Base-by-base conservation (phyloP, 352 stramenopile genomes). In the Saprolegnia parasitica region DNA sequence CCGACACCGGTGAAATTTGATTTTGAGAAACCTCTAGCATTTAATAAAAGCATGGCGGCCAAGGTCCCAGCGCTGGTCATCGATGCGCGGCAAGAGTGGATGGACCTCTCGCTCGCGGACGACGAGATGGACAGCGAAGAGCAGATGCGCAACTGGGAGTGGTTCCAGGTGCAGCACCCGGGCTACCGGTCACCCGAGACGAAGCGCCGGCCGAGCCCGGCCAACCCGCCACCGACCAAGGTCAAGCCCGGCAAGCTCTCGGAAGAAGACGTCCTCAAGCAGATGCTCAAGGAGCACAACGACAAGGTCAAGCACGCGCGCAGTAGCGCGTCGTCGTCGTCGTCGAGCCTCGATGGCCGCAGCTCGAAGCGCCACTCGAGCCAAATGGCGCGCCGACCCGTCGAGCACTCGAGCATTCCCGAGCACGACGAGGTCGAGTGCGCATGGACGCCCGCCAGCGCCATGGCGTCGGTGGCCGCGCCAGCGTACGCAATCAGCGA, bases 101-200 rank as follows among this genome's bases (percentile, higher is more conserved):
- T 63, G 26, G 50, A 60, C 42, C 49, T 70, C 20, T 60, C 63
- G 13, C 16, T 52, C 3, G 54, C 63, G 40, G 63, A 70, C 39
- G 54, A 70, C 15, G 35, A 32, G 35, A 42, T 24, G 5, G 63
- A 70, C 20, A 29, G n/a, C 3, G 63, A 70, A 16, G 63, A 70
- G n/a, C 9, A 70, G n/a, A 37, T 39, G 35, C 40, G 26, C 26
- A 70, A 70, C 54, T 70, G 63, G 63, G 63, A 60, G 37, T 70
- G 63, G 63, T 70, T 70, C 26, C 63, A 70, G 37, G 47, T 70
- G 18, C 46, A 45, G 11, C 63, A 70, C 6, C 18, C 18, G 35
- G 63, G 54, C 9, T 42, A 54, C 24, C 42, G 42, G n/a, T 70
- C 63, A 26, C 63, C 63, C 13, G 52, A 60, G 18, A 24, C 20